Evolutionary conservation across 768 basidiomycete species (phyloP).

Genomic region (Hypholoma sublateritium): DNA sequence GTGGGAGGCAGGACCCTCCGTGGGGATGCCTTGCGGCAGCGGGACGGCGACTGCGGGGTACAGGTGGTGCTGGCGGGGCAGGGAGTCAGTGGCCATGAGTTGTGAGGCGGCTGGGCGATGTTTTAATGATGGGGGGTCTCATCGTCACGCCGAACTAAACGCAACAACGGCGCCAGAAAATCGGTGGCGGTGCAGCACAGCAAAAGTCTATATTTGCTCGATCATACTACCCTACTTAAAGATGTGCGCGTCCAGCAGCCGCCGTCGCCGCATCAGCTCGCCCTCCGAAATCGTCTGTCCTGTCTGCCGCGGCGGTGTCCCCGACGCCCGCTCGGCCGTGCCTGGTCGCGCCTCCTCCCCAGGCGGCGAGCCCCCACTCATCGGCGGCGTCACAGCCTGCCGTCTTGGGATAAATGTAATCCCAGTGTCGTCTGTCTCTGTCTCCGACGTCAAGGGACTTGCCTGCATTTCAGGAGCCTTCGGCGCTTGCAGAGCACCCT

Average conservation of each 20-base stretch:
- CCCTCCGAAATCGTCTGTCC: conserved; percentile 76
- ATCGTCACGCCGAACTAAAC: conserved; percentile 17
- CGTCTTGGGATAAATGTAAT: conserved; percentile 72
- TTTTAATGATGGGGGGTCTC: conserved; percentile 28
- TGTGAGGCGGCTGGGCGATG: conserved; percentile 15
- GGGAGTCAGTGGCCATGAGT: conserved; percentile 38
- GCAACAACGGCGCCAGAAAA: conserved; percentile 13
- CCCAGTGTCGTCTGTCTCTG: conserved; percentile 67
- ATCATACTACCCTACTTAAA: conserved; percentile 36
- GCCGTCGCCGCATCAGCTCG: conserved; percentile 75
- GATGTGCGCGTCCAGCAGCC: conserved; percentile 75
- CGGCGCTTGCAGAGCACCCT: conserved; percentile 15
- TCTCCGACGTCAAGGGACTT: conserved; percentile 32
- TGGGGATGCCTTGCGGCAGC: conserved; percentile 42
- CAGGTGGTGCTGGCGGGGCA: conserved; percentile 27
- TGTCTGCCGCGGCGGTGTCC: conserved; percentile 38
- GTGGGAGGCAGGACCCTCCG: conserved; percentile 41
- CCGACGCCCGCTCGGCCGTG: conserved; percentile 7
- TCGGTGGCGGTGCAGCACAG: conserved; percentile 38
- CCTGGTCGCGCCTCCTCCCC: conserved; percentile 8
- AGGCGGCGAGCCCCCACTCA: conserved; percentile 13
- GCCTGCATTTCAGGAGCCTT: conserved; percentile 4
- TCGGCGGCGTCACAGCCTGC: conserved; percentile 6
- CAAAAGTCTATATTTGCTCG: conserved; percentile 17
- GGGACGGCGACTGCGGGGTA: conserved; percentile 40